Evolutionary conservation across 805 yeast genomes (phyloP).

Genomic region (Scheffersomyces amazonensis): DNA sequence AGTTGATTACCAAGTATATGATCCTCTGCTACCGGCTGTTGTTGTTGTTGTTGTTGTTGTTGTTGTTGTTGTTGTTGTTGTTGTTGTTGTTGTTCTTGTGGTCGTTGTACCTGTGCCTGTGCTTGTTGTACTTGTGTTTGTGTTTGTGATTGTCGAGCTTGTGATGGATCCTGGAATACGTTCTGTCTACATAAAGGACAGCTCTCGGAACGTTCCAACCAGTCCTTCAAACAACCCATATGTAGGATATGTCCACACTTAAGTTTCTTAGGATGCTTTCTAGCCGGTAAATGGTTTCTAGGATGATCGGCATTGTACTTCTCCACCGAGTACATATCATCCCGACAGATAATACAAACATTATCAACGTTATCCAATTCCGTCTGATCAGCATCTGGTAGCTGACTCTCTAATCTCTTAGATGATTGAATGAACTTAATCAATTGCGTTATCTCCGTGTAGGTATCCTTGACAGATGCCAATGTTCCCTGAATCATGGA

Average conservation of each 20-base stretch:
- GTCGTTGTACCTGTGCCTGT: neutral
- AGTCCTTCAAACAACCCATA: slow-evolving; percentile 82
- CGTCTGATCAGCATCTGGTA: slow-evolving; percentile 58
- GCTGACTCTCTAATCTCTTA: slow-evolving; percentile 59
- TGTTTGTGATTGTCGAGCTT: neutral
- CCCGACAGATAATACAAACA: slow-evolving; percentile 86
- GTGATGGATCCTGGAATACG: slow-evolving; percentile 36
- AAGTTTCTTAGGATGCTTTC: slow-evolving; percentile 69
- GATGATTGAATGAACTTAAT: slow-evolving; percentile 53
- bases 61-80: neutral
- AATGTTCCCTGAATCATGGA: slow-evolving; percentile 42
- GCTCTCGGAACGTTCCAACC: slow-evolving; percentile 89
- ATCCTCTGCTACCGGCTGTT: too few relatives aligned
- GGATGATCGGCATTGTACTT: slow-evolving; percentile 22
- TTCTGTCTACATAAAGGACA: slow-evolving; percentile 89
- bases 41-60: neutral
- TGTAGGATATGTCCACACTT: slow-evolving; percentile 88
- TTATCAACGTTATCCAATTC: slow-evolving; percentile 59
- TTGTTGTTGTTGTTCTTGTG: neutral
- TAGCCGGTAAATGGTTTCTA: slow-evolving; percentile 18
- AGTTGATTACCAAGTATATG: too few relatives aligned
- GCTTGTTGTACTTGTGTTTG: neutral
- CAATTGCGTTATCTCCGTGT: slow-evolving; percentile 38
- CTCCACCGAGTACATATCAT: slow-evolving; percentile 64
- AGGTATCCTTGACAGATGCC: slow-evolving; percentile 35